These are phyloP conservation scores for Pseudocercospora vitis DNA, from an alignment of 2,329 filamentous ascomycete genomes.

Conservation along the genomic window DNA sequence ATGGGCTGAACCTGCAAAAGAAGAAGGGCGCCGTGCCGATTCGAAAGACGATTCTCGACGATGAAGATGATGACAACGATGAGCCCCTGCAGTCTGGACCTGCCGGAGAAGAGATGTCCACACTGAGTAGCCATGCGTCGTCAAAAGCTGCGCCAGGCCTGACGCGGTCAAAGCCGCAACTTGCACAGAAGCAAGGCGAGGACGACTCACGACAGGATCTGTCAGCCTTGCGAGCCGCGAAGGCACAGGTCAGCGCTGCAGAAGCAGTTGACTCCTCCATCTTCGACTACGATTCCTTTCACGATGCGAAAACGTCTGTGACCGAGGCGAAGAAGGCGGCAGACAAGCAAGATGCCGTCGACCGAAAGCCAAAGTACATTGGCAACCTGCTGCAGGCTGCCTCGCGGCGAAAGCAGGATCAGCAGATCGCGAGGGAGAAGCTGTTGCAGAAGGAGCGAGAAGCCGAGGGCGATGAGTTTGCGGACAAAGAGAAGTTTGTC, in stretches of 20 bases:
- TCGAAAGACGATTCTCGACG: constrained; percentile 29
- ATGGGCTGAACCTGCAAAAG: constrained; percentile 40
- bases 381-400: constrained; percentile 69
- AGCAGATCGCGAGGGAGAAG: constrained; percentile 76
- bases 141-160: constrained; percentile 36
- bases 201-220: constrained; percentile 56
- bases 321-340: constrained; percentile 58
- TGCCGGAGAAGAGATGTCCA: constrained; percentile 56
- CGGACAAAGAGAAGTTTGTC: constrained; percentile 82
- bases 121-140: constrained; percentile 50
- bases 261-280: constrained; percentile 69
- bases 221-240: constrained; percentile 57
- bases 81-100: constrained; percentile 24
- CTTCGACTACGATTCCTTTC: constrained; percentile 83
- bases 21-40: constrained; percentile 27
- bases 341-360: constrained; percentile 54
- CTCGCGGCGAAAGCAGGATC: constrained; percentile 73
- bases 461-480: constrained; percentile 76
- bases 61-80: constrained; percentile 33
- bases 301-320: constrained; percentile 68
- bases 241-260: constrained; percentile 64
- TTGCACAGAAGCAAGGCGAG: constrained; percentile 44
- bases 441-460: constrained; percentile 74
- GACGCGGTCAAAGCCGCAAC: constrained; percentile 35
- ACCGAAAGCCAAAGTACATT: constrained; percentile 77